Evolutionary conservation across 768 basidiomycete genomes (phyloP).

Genomic region (Lactarius sp.): DNA sequence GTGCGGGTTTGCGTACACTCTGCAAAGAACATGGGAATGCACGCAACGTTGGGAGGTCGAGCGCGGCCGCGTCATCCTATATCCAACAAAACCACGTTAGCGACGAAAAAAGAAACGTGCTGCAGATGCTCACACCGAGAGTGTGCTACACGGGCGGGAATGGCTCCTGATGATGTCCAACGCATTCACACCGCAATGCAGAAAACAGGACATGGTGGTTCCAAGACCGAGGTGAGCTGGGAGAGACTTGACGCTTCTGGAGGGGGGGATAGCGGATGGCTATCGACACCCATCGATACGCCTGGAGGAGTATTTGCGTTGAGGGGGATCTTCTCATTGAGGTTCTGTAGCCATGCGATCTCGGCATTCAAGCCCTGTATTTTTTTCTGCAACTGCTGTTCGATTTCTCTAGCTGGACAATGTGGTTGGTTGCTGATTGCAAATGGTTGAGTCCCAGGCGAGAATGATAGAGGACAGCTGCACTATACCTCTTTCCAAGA

Average conservation of each 20-base stretch:
- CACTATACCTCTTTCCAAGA: conserved; percentile 73
- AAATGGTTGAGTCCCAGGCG: conserved; percentile 14
- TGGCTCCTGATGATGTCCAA: no score
- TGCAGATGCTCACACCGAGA: no score
- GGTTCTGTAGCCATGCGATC: conserved; percentile 59
- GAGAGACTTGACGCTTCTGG: conserved; percentile 45
- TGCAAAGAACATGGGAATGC: no score
- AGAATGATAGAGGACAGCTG: conserved; percentile 15
- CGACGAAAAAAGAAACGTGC: no score
- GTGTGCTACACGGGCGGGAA: no score
- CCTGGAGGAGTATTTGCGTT: conserved; percentile 51
- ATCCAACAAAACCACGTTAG: no score
- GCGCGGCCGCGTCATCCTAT: no score
- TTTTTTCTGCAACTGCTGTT: conserved; percentile 68
- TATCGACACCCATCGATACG: conserved; percentile 39
- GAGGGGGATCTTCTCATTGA: conserved; percentile 83
- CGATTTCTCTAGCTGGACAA: conserved; percentile 62
- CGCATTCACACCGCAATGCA: no score
- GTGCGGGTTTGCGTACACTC: no score
- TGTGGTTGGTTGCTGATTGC: conserved; percentile 68
- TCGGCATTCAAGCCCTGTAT: conserved; percentile 63
- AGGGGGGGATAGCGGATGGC: conserved; percentile 60
- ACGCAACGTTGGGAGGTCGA: no score
- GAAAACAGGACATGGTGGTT: conserved; percentile 17
- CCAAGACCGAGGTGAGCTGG: conserved; percentile 51